Percentiles rank a stretch among this genome's conserved stretches.
Conservation (phyloP, 1,284 basidiomycete genomes). For the Puccinia polysora region DNA sequence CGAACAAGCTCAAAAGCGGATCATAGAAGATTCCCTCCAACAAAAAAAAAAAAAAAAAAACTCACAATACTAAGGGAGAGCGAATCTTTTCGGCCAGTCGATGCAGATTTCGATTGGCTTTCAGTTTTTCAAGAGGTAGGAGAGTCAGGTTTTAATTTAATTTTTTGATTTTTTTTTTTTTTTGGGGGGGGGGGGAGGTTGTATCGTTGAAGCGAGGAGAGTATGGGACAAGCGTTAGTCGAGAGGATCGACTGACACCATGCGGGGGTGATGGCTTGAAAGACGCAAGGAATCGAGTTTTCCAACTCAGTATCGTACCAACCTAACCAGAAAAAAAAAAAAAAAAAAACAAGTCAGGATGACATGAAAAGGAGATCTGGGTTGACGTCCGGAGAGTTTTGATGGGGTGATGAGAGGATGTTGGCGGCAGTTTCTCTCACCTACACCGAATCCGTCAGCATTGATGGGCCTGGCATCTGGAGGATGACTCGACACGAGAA, state of each 20-base stretch:
- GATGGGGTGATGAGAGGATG: slow-evolving; percentile 30
- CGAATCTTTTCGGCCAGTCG: slow-evolving; percentile 91
- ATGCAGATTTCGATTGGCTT: slow-evolving; percentile 86
- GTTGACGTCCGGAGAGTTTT: neutral
- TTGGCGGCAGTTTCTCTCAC: slow-evolving; percentile 60
- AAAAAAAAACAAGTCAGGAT: too few species aligned
- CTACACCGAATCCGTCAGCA: slow-evolving; percentile 94
- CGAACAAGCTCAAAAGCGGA: too few species aligned
- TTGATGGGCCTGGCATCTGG: slow-evolving; percentile 45
- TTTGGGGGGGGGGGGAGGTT: too few species aligned
- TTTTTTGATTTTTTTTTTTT: neutral
- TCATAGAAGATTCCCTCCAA: neutral
- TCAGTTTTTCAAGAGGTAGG: slow-evolving; percentile 56
- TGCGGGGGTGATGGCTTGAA: slow-evolving; percentile 47
- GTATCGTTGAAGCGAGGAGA: too few species aligned
- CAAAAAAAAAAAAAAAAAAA: slow-evolving; percentile 44
- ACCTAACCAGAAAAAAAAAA: slow-evolving; percentile 56
- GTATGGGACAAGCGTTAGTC: too few species aligned
- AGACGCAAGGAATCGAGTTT: slow-evolving; percentile 54
- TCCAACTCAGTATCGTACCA: slow-evolving; percentile 79
- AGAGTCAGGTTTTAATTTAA: neutral
- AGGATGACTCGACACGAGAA: neutral
- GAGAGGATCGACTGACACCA: too few species aligned
- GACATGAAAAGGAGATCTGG: neutral
- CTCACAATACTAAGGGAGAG: slow-evolving; percentile 83